Base-by-base conservation (phyloP, 2,329 filamentous ascomycete genomes). In the Apiospora pterosperma region DNA sequence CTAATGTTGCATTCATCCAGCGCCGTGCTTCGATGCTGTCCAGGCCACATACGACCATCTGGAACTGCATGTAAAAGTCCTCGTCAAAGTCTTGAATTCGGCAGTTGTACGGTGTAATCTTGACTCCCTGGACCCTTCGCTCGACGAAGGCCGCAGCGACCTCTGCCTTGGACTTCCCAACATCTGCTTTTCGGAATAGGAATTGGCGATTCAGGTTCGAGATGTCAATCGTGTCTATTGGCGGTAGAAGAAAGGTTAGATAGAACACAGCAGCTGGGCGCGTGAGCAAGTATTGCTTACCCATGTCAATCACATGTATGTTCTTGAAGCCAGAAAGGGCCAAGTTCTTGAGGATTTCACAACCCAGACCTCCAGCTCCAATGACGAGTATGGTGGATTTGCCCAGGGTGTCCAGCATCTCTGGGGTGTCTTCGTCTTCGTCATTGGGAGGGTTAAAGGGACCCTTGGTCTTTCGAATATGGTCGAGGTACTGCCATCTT, bases 261-360 rank as follows among this genome's bases (percentile, higher is more conserved):
- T 14, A 1, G 3, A 4, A n/a, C 4, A 21, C 16, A 34, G 7
- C 16, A 5, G 11, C 16, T 19, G 12, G 48, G 5, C 4, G 16
- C 48, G 25, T 28, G 21, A 55, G 28, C 48, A 34, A 55, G 19
- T 4, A 34, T 4, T 5, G 28, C 64, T 19, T 79, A 91, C 91
- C 92, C 96, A 99, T 99, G 80, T 99, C 96, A 72, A 99, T 98
- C 65, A 99, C 96, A 81, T 99, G 93, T 70, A 99, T 97, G 73
- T 97, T 88, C 78, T 92, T 96, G 82, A 99, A 99, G 34, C 94
- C 93, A 2, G 95, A 97, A 62, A 99, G 85, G 48, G 96, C 96
- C 38, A 99, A 85, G 74, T 99, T 93, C 82, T 99, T 99, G 62
- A 99, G 82, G 55, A 99, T 97, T 76, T 99, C 96, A 73, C 96